Evolutionary conservation across 331 rosid species (phyloP).

Genomic region (Acacia pycnantha): DNA sequence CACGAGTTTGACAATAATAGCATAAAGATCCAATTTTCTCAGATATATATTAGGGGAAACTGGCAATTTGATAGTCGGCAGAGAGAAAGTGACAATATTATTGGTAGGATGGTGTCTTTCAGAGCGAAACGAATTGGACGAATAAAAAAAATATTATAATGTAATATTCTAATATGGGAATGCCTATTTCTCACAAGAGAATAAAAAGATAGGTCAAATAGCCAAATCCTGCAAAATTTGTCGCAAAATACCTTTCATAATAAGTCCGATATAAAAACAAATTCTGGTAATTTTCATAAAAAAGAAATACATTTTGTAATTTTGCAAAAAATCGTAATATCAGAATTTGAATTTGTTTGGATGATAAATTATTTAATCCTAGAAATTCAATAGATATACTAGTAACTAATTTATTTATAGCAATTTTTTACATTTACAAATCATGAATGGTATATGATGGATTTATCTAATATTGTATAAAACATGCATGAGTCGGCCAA

Average conservation of each 20-base stretch:
- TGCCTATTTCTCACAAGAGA: slow-evolving; percentile 10
- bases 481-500: not conserved
- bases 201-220: not conserved
- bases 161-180: not conserved
- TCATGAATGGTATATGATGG: not conserved
- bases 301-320: not conserved
- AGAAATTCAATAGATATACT: not conserved
- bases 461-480: not conserved
- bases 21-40: too few relatives aligned
- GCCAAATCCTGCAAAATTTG: not conserved
- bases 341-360: not conserved
- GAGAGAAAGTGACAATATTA: not conserved
- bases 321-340: not conserved
- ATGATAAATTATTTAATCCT: not conserved
- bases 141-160: not conserved
- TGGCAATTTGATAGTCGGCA: not conserved
- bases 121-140: not conserved
- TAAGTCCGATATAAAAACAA: not conserved
- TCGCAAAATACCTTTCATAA: slow-evolving; percentile 26
- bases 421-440: not conserved
- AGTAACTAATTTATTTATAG: not conserved
- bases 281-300: not conserved
- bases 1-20: too few relatives aligned
- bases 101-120: not conserved
- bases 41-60: not conserved